A percentile compares a stretch with the other conserved stretches of the same genome.
These are phyloP conservation scores for Xylaria sp. DNA, from an alignment of 2,329 filamentous ascomycete species.

Conservation along the genomic window DNA sequence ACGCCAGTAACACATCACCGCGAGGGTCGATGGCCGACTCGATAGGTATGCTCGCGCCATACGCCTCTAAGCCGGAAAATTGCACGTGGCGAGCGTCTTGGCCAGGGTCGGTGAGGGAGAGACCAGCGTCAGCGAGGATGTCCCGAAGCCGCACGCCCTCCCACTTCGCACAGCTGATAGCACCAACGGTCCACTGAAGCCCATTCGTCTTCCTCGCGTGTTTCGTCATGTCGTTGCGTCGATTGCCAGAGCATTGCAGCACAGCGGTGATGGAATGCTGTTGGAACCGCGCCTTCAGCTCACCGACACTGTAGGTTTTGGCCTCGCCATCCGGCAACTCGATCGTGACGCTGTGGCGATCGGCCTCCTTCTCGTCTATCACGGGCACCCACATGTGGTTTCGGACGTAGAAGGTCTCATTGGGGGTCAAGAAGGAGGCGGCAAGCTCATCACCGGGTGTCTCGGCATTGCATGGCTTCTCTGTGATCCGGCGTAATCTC, in stretches of 20 bases:
- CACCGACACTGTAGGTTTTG: slow-evolving; percentile 47
- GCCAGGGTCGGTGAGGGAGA: slow-evolving; percentile 39
- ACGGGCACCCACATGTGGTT: slow-evolving; percentile 56
- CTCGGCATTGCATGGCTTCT: slow-evolving; percentile 57
- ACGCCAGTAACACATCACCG: slow-evolving; percentile 70
- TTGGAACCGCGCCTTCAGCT: slow-evolving; percentile 51
- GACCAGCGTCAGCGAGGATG: slow-evolving; percentile 49
- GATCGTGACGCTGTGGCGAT: slow-evolving; percentile 47
- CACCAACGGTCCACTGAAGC: slow-evolving; percentile 54
- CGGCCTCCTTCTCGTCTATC: slow-evolving; percentile 41
- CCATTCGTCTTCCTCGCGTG: slow-evolving; percentile 51
- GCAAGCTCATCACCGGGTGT: slow-evolving; percentile 49
- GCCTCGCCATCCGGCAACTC: slow-evolving; percentile 51
- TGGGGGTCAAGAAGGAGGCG: slow-evolving; percentile 51
- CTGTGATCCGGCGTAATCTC: slow-evolving; percentile 47
- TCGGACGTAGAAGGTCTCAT: slow-evolving; percentile 52
- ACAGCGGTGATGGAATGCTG: slow-evolving; percentile 51
- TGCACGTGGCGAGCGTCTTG: slow-evolving; percentile 43
- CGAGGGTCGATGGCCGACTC: slow-evolving; percentile 62
- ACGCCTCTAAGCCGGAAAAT: slow-evolving; percentile 64
- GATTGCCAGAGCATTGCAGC: slow-evolving; percentile 55
- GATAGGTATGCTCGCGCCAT: slow-evolving; percentile 66
- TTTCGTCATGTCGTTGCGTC: slow-evolving; percentile 52
- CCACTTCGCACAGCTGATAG: slow-evolving; percentile 54
- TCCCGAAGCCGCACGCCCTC: slow-evolving; percentile 52